Conservation (phyloP, 257 asterid species). For the Fraxinus quadrangulata region DNA sequence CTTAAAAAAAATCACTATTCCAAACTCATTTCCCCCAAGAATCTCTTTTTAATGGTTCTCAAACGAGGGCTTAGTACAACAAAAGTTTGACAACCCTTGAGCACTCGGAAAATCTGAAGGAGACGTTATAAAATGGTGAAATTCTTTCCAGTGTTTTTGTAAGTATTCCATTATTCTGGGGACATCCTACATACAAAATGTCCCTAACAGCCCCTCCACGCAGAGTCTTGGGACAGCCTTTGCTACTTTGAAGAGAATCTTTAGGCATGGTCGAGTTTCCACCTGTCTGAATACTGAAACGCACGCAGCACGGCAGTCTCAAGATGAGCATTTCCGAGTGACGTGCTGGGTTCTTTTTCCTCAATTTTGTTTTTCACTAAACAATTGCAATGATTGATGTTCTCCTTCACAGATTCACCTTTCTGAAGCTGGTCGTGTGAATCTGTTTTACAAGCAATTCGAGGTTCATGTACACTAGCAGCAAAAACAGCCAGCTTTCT, state of each 20-base stretch:
- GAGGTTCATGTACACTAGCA: constrained; percentile 31
- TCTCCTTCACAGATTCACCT: too few species aligned
- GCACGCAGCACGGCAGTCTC: too few species aligned
- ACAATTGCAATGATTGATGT: too few species aligned
- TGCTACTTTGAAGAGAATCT: constrained; percentile 20
- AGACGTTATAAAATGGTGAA: constrained; percentile 31
- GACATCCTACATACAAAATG: constrained; percentile 51
- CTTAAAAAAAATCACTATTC: too few species aligned
- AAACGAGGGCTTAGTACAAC: background rate
- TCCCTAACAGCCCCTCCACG: constrained; percentile 52
- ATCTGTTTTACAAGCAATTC: too few species aligned
- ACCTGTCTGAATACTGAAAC: too few species aligned
- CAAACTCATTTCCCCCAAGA: too few species aligned
- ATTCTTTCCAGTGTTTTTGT: constrained; percentile 41
- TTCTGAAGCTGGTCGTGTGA: too few species aligned
- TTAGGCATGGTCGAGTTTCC: background rate
- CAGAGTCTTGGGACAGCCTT: constrained; percentile 17
- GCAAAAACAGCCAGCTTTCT: constrained; percentile 68
- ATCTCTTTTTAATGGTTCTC: too few species aligned
- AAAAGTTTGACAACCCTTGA: constrained; percentile 4
- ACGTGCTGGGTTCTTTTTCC: too few species aligned
- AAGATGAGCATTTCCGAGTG: too few species aligned
- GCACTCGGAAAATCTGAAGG: constrained; percentile 35
- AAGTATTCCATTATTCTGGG: constrained; percentile 43
- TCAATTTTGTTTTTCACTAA: too few species aligned